Evolutionary conservation across 2,329 filamentous ascomycete species (phyloP).

Genomic region (Cordyceps fumosorosea): DNA sequence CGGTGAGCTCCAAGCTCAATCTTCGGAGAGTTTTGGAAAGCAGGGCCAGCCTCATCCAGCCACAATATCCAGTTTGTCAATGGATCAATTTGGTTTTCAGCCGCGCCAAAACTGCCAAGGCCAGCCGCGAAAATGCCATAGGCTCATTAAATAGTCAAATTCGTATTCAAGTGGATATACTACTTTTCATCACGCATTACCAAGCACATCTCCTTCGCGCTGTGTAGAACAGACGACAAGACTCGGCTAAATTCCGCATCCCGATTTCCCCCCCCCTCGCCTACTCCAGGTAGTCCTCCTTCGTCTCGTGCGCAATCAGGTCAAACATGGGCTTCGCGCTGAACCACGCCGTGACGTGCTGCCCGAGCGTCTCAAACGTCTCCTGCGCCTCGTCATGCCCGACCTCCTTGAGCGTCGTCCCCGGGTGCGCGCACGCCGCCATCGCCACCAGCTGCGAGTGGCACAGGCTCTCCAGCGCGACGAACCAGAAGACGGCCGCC

Average conservation of each 20-base stretch:
- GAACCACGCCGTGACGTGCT: slow-evolving; percentile 58
- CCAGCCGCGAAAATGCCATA: background rate
- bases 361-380: slow-evolving; percentile 61
- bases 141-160: background rate
- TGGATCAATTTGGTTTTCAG: background rate
- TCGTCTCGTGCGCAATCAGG: slow-evolving; percentile 3
- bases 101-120: background rate
- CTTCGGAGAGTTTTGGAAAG: background rate
- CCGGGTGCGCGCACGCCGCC: slow-evolving; percentile 54
- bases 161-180: background rate
- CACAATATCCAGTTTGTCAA: background rate
- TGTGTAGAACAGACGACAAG: no score
- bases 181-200: no score
- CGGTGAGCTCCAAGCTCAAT: background rate
- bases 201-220: no score
- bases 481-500: slow-evolving; percentile 48
- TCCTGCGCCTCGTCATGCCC: slow-evolving; percentile 59
- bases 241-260: no score
- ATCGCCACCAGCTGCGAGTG: slow-evolving; percentile 47
- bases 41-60: background rate
- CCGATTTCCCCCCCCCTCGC: background rate
- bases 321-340: slow-evolving; percentile 32
- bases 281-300: slow-evolving; percentile 8
- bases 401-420: slow-evolving; percentile 60
- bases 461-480: slow-evolving; percentile 43